These are phyloP conservation scores for Chlamydomonas schloesseri DNA, from an alignment of 139 green algal genomes.

Conservation along the genomic window DNA sequence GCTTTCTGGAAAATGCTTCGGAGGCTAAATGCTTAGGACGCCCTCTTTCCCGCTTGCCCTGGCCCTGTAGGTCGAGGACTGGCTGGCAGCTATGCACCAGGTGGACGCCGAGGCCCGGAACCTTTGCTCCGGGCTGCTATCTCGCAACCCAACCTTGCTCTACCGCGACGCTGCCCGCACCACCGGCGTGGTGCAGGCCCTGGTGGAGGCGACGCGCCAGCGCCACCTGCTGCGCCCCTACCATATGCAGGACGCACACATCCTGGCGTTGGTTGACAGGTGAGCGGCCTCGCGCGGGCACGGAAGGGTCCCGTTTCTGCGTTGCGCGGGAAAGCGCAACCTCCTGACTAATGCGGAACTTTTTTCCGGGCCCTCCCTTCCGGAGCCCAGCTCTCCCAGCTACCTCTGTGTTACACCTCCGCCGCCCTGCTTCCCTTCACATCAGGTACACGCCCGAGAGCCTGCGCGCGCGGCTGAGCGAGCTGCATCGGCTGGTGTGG, in stretches of 20 bases:
- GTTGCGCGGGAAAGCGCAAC: too few relatives aligned
- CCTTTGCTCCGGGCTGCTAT: neutral
- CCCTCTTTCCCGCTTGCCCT: neutral
- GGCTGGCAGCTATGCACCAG: constrained; percentile 11
- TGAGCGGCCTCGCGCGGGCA: neutral
- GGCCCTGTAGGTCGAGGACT: constrained; percentile 19
- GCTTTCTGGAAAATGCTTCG: neutral
- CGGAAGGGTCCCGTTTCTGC: too few relatives aligned
- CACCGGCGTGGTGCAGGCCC: neutral
- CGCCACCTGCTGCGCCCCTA: constrained; percentile 4
- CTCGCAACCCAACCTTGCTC: constrained; percentile 1
- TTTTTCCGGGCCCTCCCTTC: too few relatives aligned
- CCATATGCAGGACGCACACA: constrained; percentile 1
- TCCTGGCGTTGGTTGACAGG: constrained; percentile 22
- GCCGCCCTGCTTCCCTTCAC: too few relatives aligned
- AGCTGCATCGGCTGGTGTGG: constrained; percentile 32
- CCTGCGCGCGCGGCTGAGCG: constrained; percentile 15
- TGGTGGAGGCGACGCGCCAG: constrained; percentile 17
- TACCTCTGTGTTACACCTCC: neutral
- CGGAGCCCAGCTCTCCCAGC: too few relatives aligned
- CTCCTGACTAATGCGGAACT: too few relatives aligned
- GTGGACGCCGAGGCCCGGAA: neutral
- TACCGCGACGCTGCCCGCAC: neutral
- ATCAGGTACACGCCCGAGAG: constrained; percentile 37
- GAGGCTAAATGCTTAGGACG: neutral